phyloP scores from a whole-genome alignment of 2,329 filamentous ascomycete species.

The Venturia carpophila region DNA sequence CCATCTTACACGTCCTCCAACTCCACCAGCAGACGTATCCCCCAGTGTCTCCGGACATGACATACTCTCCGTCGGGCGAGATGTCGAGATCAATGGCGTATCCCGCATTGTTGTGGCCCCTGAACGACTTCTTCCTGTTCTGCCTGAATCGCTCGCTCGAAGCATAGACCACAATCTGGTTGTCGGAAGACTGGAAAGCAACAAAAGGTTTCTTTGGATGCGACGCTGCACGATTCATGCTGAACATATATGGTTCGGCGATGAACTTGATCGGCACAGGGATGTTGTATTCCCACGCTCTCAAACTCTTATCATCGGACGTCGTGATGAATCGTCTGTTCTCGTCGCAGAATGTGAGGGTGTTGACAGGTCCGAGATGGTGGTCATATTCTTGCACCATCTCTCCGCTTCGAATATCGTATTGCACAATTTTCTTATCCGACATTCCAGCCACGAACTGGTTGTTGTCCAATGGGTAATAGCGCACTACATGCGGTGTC shows the following conservation, averaged over 20 bases:
- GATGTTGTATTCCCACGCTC: slow-evolving; percentile 91
- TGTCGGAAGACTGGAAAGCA: slow-evolving; percentile 87
- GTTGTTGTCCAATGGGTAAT: slow-evolving; percentile 78
- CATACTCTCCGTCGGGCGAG: slow-evolving; percentile 84
- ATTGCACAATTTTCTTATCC: slow-evolving; percentile 98
- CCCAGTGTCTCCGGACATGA: slow-evolving; percentile 76
- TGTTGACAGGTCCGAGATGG: slow-evolving; percentile 95
- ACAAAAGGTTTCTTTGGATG: slow-evolving; percentile 93
- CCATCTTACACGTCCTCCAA: slow-evolving; percentile 99
- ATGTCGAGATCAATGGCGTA: slow-evolving; percentile 86
- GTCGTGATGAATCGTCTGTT: slow-evolving; percentile 96
- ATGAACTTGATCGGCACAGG: slow-evolving; percentile 98
- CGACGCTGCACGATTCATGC: slow-evolving; percentile 74
- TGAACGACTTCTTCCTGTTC: slow-evolving; percentile 94
- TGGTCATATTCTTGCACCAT: slow-evolving; percentile 97
- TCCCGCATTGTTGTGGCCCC: slow-evolving; percentile 91
- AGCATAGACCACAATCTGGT: slow-evolving; percentile 93
- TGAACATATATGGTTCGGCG: slow-evolving; percentile 96
- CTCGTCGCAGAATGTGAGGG: slow-evolving; percentile 90
- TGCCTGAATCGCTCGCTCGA: slow-evolving; percentile 93
- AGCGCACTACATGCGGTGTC: slow-evolving; percentile 88
- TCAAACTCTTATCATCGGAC: slow-evolving; percentile 90
- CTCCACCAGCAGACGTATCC: slow-evolving; percentile 97
- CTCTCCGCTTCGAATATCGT: slow-evolving; percentile 75
- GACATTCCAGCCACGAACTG: slow-evolving; percentile 97